Evolutionary conservation across 257 asterid genomes (phyloP), one percentile per base, ranked within the genome.

Genomic region (Oldenlandia corymbosa): DNA sequence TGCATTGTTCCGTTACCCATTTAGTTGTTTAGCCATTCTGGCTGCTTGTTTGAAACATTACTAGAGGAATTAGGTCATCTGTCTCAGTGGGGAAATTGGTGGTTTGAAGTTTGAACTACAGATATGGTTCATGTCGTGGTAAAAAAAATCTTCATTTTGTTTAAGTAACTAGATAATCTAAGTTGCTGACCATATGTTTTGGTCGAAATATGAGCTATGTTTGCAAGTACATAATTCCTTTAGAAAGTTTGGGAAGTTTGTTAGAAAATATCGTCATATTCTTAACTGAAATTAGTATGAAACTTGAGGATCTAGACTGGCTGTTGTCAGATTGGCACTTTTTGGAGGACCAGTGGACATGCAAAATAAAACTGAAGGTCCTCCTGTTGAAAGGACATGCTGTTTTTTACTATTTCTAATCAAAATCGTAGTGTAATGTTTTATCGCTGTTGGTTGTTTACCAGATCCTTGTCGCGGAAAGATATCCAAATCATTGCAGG

Each of bases 381-480:
- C 4, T 58, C 17, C 6, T 55, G 39, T 32, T 8, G 20, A 24
- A 31, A 45, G 30, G 50, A 46, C 42, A 47, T 49, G 18, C 10
- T 10, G 27, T n/a, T 8, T 36, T 21, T 34, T 34, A 37, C 16
- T 45, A 31, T 6, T 9, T n/a, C 14, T 16, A 54, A 54, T 23
- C 27, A 31, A 58, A 24, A 27, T 9, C 21, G 26, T 58, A 1
- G 59, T 20, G 47, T 54, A 58, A 39, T 73, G 53, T 34, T 42
- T 64, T 13, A 68, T 69, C 55, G 50, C 60, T 54, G 64, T 45
- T n/a, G 68, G 69, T 68, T 60, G 62, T 65, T 59, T 75, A 11
- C 67, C 85, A 93, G 99, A 67, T 65, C 69, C 74, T 71, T 93
- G 75, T 87, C 97, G 7, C 76, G 59, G 61, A 78, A 84, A 68